Base-by-base conservation (phyloP, 2,329 filamentous ascomycete genomes). In the Fusarium citri region DNA sequence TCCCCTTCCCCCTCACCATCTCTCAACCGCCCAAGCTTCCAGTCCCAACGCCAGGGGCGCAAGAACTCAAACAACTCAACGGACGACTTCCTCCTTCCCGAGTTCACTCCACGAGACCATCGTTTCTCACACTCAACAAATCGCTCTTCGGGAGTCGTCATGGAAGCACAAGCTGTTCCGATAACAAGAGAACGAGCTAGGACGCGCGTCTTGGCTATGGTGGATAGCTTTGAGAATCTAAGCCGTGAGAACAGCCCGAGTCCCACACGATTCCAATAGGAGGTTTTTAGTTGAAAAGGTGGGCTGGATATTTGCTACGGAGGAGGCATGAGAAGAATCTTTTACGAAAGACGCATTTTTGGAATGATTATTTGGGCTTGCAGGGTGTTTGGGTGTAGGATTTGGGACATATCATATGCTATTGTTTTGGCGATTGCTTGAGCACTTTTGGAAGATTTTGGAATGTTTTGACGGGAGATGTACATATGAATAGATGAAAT, bases 181-280 rank as follows among this genome's bases (percentile, higher is more conserved):
- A 66, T 83, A 23, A 72, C 68, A 28, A 65, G 74, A 23, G 79
- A 83, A 69, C 76, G 77, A 61, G 81, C 83, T 12, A 75, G 79
- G 68, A 83, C 83, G 16, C 76, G 82, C 37, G 87, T 89, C 28
- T 75, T 87, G 48, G 81, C 83, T 47, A 87, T 89, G 85, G 86
- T 89, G 41, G 82, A 88, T 72, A 83, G 79, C 62, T 82, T 89
- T 63, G 87, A 89, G 80, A 81, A 76, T 34, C 76, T 78, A 56
- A 86, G 82, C 65, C 78, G 81, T 43, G 80, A 81, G 25, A 75
- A 71, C 10, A 87, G 84, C 59, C 79, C 83, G 7, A 87, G 84
- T 63, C 79, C 83, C 23, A 75, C 66, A 56, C 63, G 71, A 18
- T 66, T 60, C 42, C 50, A 51, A 25, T 72, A 53, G 1, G 1